A percentile compares a stretch with the other conserved stretches of the same genome.
Evolutionary conservation across 495 filamentous ascomycete species (phyloP).

Genomic region (Melanomma pulvis-pyrius): DNA sequence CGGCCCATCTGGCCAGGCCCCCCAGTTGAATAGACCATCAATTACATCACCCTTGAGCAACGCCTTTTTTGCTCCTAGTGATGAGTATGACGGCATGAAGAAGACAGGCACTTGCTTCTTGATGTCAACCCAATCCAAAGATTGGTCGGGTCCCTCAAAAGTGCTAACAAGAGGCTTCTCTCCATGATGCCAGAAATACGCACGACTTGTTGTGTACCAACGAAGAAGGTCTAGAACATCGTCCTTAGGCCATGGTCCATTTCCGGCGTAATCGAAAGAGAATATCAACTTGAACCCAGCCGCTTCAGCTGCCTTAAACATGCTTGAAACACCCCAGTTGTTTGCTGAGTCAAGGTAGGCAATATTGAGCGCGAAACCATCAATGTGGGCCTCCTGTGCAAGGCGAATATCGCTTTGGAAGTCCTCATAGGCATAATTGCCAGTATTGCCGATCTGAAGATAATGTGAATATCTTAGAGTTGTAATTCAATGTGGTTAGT

Average conservation of each 20-base stretch:
- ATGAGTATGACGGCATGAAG: slow-evolving; percentile 66
- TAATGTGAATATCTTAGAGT: not conserved
- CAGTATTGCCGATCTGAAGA: not conserved
- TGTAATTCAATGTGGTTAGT: not conserved
- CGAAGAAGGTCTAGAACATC: slow-evolving; percentile 58
- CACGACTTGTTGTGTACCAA: slow-evolving; percentile 57
- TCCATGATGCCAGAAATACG: slow-evolving; percentile 58
- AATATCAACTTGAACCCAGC: slow-evolving; percentile 63
- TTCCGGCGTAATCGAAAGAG: slow-evolving; percentile 68
- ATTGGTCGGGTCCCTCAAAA: slow-evolving; percentile 65
- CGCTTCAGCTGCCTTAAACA: slow-evolving; percentile 57
- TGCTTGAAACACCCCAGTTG: slow-evolving; percentile 54
- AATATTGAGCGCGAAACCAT: slow-evolving; percentile 74
- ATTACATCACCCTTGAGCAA: slow-evolving; percentile 50
- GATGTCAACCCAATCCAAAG: slow-evolving; percentile 61
- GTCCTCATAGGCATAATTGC: not conserved
- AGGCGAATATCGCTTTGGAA: not conserved
- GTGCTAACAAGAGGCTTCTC: slow-evolving; percentile 68
- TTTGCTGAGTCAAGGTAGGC: slow-evolving; percentile 48
- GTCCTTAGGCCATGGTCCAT: slow-evolving; percentile 56
- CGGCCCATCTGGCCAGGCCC: slow-evolving; percentile 67
- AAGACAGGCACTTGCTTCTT: slow-evolving; percentile 56
- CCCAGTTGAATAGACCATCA: slow-evolving; percentile 71
- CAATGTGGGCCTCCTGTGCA: slow-evolving; percentile 56
- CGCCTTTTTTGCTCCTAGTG: slow-evolving; percentile 50